phyloP scores from a whole-genome alignment of 306 rosid genomes.

The Macrotyloma uniflorum region DNA sequence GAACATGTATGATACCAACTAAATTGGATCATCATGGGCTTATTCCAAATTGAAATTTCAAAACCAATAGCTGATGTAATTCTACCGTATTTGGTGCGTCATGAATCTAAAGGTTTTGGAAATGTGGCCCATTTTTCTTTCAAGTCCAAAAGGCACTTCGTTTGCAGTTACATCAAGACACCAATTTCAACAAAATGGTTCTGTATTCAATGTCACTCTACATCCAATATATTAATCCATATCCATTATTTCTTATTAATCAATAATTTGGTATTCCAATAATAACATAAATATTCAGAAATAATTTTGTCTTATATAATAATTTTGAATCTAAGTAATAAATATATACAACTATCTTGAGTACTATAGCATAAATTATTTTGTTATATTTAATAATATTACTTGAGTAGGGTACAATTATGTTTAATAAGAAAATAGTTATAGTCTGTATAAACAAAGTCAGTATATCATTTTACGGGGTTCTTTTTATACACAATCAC shows the following conservation, averaged over 20 bases:
- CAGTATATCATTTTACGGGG: not conserved
- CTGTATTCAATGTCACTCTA: not conserved
- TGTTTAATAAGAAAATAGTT: too few relatives aligned
- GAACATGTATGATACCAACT: too few relatives aligned
- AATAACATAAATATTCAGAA: too few relatives aligned
- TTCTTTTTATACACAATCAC: not conserved
- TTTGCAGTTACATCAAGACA: not conserved
- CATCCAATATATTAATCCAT: not conserved
- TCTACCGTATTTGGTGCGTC: not conserved
- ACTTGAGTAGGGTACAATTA: too few relatives aligned
- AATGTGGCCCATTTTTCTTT: not conserved
- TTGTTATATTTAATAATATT: too few relatives aligned
- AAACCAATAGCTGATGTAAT: not conserved
- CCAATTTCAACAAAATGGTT: not conserved
- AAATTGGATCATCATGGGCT: not conserved
- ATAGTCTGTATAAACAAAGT: too few relatives aligned
- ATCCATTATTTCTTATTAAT: too few relatives aligned
- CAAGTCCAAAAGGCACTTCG: not conserved
- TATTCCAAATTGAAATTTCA: not conserved
- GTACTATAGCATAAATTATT: too few relatives aligned
- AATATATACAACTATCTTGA: too few relatives aligned
- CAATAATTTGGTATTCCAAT: too few relatives aligned
- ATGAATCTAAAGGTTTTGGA: not conserved
- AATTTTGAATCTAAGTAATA: too few relatives aligned
- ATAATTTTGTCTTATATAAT: too few relatives aligned